A percentile compares a stretch with the other conserved stretches of the same genome.
phyloP scores from a whole-genome alignment of 2,329 filamentous ascomycete species.

The Hypoxylon sp. region DNA sequence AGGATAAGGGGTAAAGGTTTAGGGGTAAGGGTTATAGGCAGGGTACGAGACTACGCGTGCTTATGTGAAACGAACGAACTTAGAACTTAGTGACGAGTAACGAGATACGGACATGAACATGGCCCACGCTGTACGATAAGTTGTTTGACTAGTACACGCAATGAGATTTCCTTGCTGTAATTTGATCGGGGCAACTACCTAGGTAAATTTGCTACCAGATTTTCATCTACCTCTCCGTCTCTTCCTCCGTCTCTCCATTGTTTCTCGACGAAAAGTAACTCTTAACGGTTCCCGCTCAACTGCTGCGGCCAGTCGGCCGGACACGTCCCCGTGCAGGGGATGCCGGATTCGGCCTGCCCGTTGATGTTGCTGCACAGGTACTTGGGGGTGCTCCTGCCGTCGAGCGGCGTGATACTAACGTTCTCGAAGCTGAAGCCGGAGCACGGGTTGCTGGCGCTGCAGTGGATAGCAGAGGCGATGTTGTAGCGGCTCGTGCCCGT shows the following conservation, averaged over 20 bases:
- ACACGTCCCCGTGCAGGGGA: slow-evolving; percentile 57
- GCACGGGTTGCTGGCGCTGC: slow-evolving; percentile 60
- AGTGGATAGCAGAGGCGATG: slow-evolving; percentile 63
- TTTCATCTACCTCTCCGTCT: not conserved
- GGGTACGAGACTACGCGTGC: slow-evolving; percentile 34
- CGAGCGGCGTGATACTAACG: slow-evolving; percentile 61
- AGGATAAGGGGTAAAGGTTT: not conserved
- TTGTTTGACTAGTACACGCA: not conserved
- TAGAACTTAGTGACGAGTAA: slow-evolving; percentile 34
- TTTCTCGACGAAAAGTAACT: not conserved
- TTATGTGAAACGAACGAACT: slow-evolving; percentile 31
- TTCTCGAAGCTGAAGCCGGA: slow-evolving; percentile 61
- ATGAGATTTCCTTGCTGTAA: not conserved
- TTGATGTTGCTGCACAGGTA: slow-evolving; percentile 61
- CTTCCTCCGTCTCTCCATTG: not conserved
- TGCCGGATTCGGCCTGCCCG: slow-evolving; percentile 54
- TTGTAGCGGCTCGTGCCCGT: slow-evolving; percentile 65
- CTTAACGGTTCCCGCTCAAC: slow-evolving; percentile 52
- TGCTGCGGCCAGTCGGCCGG: slow-evolving; percentile 58
- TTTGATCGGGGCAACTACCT: not conserved
- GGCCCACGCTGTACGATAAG: not conserved
- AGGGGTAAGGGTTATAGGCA: slow-evolving; percentile 15
- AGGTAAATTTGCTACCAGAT: slow-evolving; percentile 4
- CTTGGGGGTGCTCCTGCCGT: slow-evolving; percentile 57
- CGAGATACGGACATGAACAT: slow-evolving; percentile 29